Evolutionary conservation across 257 asterid species (phyloP), one percentile per base, ranked within the genome.

Genomic region (Echites panduratus): DNA sequence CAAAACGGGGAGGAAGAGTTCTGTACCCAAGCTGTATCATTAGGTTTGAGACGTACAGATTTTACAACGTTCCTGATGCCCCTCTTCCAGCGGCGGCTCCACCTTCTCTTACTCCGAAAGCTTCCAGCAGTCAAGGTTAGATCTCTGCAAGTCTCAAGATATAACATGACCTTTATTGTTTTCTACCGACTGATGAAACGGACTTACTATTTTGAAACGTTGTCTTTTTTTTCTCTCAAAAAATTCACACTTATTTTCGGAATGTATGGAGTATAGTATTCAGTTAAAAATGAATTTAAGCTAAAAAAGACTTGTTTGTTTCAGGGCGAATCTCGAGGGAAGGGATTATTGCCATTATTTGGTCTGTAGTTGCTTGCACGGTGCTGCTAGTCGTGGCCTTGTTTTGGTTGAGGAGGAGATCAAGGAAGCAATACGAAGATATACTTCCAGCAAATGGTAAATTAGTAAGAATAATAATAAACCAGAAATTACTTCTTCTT

Each of bases 1-100:
- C 66, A 17, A 54, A 22, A 7, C 17, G 5, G 16, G 81, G 73
- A 38, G 81, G 59, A 10, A 72, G 70, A 50, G n/a, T 49, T 68
- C 26, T 72, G 24, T 72, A 22, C 9, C 71, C 81, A 0, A 78
- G 81, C 49, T 78, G 74, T 54, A n/a, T 9, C 40, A 40, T 72
- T 44, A 50, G 73, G 26, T 77, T 53, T 4, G 74, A 72, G 17
- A 22, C 13, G 2, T 35, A n/a, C 52, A 7, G 17, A 16, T 32
- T 70, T 65, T 41, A 65, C 56, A 17, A 20, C 0, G n/a, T 7
- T 10, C 29, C 54, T 6, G 19, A 44, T 20, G 43, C 20, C 11
- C 76, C 50, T 16, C 4, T 45, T 13, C 67, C 47, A 2, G n/a
- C 45, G 22, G 13, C 22, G 12, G 5, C 3, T 16, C 67, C 43